Evolutionary conservation across 225 moss, liverwort and hornwort genomes (phyloP).

Genomic region (Pseudisothecium myosuroides): DNA sequence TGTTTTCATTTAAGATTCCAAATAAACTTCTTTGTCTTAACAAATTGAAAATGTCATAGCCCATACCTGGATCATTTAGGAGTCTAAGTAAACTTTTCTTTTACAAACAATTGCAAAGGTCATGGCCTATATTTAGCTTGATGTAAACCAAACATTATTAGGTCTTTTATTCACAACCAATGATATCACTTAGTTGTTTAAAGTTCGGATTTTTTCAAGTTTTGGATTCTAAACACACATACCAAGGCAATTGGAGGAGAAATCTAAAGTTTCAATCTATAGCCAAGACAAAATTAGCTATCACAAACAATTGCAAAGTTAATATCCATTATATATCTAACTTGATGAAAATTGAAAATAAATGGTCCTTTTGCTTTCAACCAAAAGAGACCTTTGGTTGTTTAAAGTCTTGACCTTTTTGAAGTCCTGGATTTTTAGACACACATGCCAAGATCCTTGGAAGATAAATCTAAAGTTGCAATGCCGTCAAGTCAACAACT

Average conservation of each 20-base stretch:
- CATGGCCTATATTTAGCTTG: background rate
- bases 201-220: background rate
- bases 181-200: too few species aligned
- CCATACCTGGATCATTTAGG: background rate
- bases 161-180: background rate
- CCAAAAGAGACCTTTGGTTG: background rate
- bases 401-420: too few species aligned
- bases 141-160: background rate
- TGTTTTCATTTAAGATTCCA: background rate
- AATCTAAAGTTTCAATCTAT: background rate
- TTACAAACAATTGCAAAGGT: background rate
- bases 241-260: background rate
- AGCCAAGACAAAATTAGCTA: background rate
- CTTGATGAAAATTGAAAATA: background rate
- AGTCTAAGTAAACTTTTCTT: background rate
- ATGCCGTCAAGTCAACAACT: rapidly evolving
- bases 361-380: background rate
- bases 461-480: background rate
- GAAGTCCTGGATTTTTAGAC: rapidly evolving
- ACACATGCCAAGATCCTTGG: background rate
- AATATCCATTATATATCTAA: background rate
- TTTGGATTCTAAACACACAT: background rate
- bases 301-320: background rate
- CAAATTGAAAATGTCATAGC: background rate
- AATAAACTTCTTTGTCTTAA: background rate